A percentile compares a stretch with the other conserved stretches of the same genome.
Conservation (phyloP, 2,329 filamentous ascomycete species). For the Sporothrix euskadiensis region DNA sequence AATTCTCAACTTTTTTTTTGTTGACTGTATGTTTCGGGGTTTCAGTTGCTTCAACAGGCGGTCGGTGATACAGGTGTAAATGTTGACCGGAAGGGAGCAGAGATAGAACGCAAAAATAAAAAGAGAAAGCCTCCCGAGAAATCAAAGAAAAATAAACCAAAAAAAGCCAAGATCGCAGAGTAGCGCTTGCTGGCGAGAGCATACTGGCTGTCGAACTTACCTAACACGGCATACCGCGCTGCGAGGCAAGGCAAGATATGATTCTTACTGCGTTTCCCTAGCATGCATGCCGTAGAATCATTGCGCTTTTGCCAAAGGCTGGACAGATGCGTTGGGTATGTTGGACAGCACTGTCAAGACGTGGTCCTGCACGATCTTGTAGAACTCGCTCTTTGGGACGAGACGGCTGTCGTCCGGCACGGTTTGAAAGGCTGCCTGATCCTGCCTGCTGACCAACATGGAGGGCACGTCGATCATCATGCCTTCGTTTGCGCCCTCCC, state of each 20-base stretch:
- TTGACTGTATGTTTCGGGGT: neutral
- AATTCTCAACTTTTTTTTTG: conserved; percentile 9
- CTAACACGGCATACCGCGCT: neutral
- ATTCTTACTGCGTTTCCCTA: neutral
- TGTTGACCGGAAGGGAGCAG: neutral
- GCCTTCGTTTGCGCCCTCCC: neutral
- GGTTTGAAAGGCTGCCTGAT: neutral
- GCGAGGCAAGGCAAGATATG: no score
- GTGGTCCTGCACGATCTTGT: conserved; percentile 26
- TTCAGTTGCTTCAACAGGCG: neutral
- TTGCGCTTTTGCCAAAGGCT: neutral
- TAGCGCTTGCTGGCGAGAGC: neutral
- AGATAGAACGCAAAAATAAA: neutral
- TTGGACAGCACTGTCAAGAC: conserved; percentile 19
- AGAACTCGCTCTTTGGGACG: neutral
- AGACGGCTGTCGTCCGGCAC: neutral
- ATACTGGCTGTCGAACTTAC: neutral
- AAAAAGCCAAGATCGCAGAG: neutral
- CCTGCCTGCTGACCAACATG: neutral
- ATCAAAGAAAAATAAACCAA: neutral
- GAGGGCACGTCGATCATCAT: neutral
- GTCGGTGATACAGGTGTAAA: neutral
- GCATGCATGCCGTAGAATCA: neutral
- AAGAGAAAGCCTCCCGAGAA: conserved; percentile 15
- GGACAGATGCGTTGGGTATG: conserved; percentile 5